These are phyloP conservation scores for Colletotrichum gigasporum DNA, from an alignment of 2,329 filamentous ascomycete genomes.

Conservation along the genomic window DNA sequence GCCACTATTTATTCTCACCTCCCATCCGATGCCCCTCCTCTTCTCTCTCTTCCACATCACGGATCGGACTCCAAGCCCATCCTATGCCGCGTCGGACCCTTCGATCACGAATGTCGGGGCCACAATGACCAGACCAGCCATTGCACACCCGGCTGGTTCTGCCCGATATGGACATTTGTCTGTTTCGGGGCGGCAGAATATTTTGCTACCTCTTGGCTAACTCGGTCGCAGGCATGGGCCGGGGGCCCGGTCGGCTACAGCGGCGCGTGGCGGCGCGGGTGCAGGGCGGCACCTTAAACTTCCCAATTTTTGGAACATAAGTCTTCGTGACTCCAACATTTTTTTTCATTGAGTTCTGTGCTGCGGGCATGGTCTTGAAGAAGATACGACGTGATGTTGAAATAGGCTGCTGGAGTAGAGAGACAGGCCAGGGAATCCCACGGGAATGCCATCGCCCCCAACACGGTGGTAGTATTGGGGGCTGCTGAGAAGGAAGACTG, in stretches of 20 bases:
- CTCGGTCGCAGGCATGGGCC: background rate
- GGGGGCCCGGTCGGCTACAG: background rate
- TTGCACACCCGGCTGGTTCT: background rate
- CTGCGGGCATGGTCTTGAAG: background rate
- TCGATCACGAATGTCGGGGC: slow-evolving; percentile 10
- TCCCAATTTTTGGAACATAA: slow-evolving; percentile 5
- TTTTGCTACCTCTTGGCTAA: background rate
- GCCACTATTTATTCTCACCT: background rate
- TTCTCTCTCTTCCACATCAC: background rate
- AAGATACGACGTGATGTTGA: background rate
- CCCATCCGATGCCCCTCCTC: background rate
- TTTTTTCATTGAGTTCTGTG: background rate
- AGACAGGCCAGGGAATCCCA: too few relatives aligned
- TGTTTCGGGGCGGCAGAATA: background rate
- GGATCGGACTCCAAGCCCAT: slow-evolving; percentile 2
- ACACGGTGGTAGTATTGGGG: background rate
- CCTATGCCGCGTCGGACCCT: slow-evolving; percentile 5
- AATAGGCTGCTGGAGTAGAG: background rate
- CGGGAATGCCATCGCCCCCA: background rate
- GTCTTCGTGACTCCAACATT: background rate
- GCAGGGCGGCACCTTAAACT: too few relatives aligned
- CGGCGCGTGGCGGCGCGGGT: background rate
- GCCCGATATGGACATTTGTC: background rate
- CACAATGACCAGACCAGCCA: background rate
- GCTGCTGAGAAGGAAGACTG: too few relatives aligned